These are phyloP conservation scores for Draba incana DNA, from an alignment of 345 rosid species.

Conservation along the genomic window DNA sequence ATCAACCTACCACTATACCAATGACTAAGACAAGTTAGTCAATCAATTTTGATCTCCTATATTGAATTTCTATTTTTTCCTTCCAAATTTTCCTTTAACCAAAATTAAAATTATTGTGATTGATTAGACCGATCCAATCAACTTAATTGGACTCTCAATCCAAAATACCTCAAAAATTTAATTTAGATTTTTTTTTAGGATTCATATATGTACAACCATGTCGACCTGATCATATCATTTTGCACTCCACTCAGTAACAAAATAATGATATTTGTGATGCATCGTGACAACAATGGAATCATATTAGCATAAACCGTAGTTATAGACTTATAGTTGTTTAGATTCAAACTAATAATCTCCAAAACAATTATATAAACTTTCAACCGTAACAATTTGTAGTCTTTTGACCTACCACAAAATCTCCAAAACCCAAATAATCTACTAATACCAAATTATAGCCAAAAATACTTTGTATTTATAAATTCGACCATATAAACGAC, in stretches of 20 bases:
- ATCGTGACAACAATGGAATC: neutral
- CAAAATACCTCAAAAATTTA: neutral
- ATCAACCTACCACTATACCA: slow-evolving; percentile 27
- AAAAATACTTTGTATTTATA: neutral
- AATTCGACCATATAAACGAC: slow-evolving; percentile 3
- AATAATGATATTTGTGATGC: neutral
- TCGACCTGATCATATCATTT: slow-evolving; percentile 1
- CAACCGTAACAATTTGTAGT: no score
- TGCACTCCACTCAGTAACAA: slow-evolving; percentile 1
- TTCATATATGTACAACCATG: neutral
- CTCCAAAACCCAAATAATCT: neutral
- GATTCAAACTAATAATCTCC: neutral
- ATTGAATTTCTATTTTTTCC: neutral
- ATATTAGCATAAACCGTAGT: neutral
- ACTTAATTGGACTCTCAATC: neutral
- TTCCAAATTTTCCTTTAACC: neutral
- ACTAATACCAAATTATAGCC: neutral
- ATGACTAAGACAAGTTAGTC: slow-evolving; percentile 24
- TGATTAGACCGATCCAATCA: slow-evolving; percentile 2
- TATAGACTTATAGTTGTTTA: neutral
- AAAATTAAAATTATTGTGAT: neutral
- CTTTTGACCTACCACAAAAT: neutral
- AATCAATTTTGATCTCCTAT: slow-evolving; percentile 30
- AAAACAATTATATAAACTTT: neutral
- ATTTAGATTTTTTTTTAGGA: slow-evolving; percentile 14